Base-by-base conservation (phyloP, 2,329 filamentous ascomycete species). In the Aspergillus costaricaensis region DNA sequence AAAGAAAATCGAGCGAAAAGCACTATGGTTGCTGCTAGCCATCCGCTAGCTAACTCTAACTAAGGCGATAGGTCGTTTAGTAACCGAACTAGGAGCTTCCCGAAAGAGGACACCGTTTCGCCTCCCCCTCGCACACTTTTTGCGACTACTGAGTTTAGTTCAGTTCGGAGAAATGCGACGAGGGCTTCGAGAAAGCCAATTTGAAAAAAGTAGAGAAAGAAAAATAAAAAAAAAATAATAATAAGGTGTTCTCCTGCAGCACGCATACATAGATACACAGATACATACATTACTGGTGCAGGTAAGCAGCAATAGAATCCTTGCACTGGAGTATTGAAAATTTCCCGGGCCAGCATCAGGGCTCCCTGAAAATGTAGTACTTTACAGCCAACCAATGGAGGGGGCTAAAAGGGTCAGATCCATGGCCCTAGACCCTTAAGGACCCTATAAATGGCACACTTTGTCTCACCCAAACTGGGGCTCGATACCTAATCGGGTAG, bases 381-480 rank as follows among this genome's bases (percentile, higher is more conserved):
- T 41, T 52, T 27, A 6, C 7, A 14, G n/a, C 5, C 39, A 32
- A 23, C 64, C 59, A 66, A 67, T 68, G 47, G 59, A 12, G 21
- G 58, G 23, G 9, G 12, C 30, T 6, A 19, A 38, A 50, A 43
- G 50, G 43, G 41, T 23, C 47, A 52, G 58, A 59, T 63, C 60
- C 60, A 50, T 53, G 61, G 56, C 55, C 49, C 50, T 44, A 61
- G 64, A 58, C 63, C 58, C 61, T 63, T 50, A 44, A 47, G 39
- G 51, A 61, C 59, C 61, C 62, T 69, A 69, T 66, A 67, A 66
- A 65, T 67, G 65, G 66, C 62, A 64, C 57, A 63, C 43, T 38
- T 52, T 67, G 65, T 68, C 67, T 68, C 62, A 68, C 65, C 41
- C 57, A 44, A 50, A 32, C 49, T 48, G 30, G 30, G 30, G 36